Evolutionary conservation across 768 basidiomycete species (phyloP).

Genomic region (Mycena latifolia): DNA sequence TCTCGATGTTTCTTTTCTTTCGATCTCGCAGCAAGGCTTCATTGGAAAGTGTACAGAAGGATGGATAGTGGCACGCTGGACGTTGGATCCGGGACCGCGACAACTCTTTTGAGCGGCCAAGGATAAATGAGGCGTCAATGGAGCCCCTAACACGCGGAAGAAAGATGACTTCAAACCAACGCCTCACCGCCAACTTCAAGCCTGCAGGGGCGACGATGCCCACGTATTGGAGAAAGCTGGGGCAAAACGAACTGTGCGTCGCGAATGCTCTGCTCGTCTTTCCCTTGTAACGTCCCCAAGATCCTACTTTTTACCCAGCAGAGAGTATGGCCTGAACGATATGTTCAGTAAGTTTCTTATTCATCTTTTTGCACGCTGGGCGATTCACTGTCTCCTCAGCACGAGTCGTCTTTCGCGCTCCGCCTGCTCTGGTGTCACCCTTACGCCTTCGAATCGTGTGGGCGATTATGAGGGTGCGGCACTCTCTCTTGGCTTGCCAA

Average conservation of each 20-base stretch:
- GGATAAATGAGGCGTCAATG: too few relatives aligned
- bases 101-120: too few relatives aligned
- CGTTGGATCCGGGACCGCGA: too few relatives aligned
- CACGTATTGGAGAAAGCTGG: slow-evolving; percentile 14
- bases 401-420: slow-evolving; percentile 18
- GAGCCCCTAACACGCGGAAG: too few relatives aligned
- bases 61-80: too few relatives aligned
- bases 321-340: slow-evolving; percentile 30
- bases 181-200: too few relatives aligned
- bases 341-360: slow-evolving; percentile 18
- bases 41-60: too few relatives aligned
- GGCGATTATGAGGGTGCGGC: slow-evolving; percentile 27
- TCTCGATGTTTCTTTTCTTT: too few relatives aligned
- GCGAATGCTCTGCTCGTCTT: not conserved
- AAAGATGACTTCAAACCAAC: too few relatives aligned
- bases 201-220: not conserved
- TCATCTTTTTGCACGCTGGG: not conserved
- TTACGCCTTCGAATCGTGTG: slow-evolving; percentile 26
- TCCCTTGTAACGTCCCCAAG: not conserved
- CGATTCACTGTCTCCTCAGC: slow-evolving; percentile 11
- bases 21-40: too few relatives aligned
- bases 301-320: slow-evolving; percentile 28
- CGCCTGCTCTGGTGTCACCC: slow-evolving; percentile 20
- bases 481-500: slow-evolving; percentile 25
- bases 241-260: slow-evolving; percentile 24